Conservation (phyloP, 352 stramenopile species). For the Nothophytophthora sp. region DNA sequence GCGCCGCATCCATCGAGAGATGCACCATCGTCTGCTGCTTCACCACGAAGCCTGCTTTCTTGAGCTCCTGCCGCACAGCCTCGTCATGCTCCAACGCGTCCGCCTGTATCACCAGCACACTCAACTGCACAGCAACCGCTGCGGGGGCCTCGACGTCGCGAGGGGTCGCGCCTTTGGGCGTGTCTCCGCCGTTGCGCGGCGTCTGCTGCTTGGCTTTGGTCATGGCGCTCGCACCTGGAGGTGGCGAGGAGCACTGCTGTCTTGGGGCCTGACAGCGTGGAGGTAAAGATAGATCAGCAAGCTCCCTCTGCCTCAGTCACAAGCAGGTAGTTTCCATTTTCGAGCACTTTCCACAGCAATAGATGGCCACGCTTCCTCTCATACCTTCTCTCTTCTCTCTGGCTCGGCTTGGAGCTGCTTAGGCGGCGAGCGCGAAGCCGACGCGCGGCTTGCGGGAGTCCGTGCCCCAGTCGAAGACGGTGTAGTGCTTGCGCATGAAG, state of each 20-base stretch:
- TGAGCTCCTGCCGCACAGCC: conserved; percentile 48
- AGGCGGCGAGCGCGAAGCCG: conserved; percentile 81
- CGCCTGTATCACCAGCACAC: conserved; percentile 57
- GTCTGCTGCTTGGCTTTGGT: conserved; percentile 26
- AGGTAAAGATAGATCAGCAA: too few relatives aligned
- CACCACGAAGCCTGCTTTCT: conserved; percentile 42
- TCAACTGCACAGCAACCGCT: conserved; percentile 28
- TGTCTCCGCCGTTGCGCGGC: conserved; percentile 5
- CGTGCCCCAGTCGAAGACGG: conserved; percentile 91
- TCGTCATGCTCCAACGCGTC: conserved; percentile 60
- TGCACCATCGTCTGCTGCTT: conserved; percentile 48
- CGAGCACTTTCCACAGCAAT: conserved; percentile 18
- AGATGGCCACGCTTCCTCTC: conserved; percentile 3
- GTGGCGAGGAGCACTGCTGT: too few relatives aligned
- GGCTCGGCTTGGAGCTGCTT: conserved; percentile 14
- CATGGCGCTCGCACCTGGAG: conserved; percentile 4
- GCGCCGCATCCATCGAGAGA: conserved; percentile 36
- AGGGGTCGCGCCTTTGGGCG: conserved; percentile 24
- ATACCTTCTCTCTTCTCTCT: too few relatives aligned
- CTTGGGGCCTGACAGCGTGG: too few relatives aligned
- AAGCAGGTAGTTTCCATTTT: too few relatives aligned
- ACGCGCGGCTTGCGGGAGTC: conserved; percentile 76
- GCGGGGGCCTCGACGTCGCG: conserved; percentile 8
- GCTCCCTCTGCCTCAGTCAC: too few relatives aligned
- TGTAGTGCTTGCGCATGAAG: conserved; percentile 97